phyloP scores from a whole-genome alignment of 495 filamentous ascomycete genomes.

The Talaromyces proteolyticus region DNA sequence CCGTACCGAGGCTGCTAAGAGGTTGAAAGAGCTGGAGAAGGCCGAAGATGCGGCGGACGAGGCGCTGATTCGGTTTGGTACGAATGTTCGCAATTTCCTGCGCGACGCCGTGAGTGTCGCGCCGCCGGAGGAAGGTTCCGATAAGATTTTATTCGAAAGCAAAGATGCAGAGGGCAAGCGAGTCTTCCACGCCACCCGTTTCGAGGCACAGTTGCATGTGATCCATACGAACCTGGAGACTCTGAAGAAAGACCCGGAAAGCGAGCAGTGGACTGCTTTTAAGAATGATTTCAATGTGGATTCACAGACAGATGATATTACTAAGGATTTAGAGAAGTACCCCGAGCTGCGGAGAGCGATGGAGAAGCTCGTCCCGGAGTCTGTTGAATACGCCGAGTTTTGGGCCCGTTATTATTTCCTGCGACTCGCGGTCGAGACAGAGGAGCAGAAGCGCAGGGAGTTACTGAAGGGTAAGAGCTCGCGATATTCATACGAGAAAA shows the following conservation, averaged over 20 bases:
- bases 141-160: slow-evolving; percentile 77
- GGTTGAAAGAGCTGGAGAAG: slow-evolving; percentile 84
- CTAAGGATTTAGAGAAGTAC: slow-evolving; percentile 78
- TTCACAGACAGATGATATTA: slow-evolving; percentile 79
- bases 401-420: slow-evolving; percentile 97
- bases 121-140: slow-evolving; percentile 46
- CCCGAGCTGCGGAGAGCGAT: slow-evolving; percentile 83
- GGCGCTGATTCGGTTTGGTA: slow-evolving; percentile 86
- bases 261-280: slow-evolving; percentile 70
- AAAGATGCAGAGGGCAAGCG: slow-evolving; percentile 84
- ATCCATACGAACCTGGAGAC: slow-evolving; percentile 82
- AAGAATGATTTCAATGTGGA: slow-evolving; percentile 72
- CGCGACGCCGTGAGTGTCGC: slow-evolving; percentile 86
- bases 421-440: slow-evolving; percentile 88
- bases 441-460: slow-evolving; percentile 85
- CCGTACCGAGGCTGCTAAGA: slow-evolving; percentile 72
- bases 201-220: slow-evolving; percentile 93
- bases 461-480: slow-evolving; percentile 73
- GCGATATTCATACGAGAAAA: too few relatives aligned
- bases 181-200: slow-evolving; percentile 87
- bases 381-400: slow-evolving; percentile 80
- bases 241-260: slow-evolving; percentile 76
- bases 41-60: slow-evolving; percentile 98
- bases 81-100: slow-evolving; percentile 85
- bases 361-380: slow-evolving; percentile 92